These are phyloP conservation scores for Phoenix roebelenii DNA, from an alignment of 176 grass and related monocot genomes.

Conservation along the genomic window DNA sequence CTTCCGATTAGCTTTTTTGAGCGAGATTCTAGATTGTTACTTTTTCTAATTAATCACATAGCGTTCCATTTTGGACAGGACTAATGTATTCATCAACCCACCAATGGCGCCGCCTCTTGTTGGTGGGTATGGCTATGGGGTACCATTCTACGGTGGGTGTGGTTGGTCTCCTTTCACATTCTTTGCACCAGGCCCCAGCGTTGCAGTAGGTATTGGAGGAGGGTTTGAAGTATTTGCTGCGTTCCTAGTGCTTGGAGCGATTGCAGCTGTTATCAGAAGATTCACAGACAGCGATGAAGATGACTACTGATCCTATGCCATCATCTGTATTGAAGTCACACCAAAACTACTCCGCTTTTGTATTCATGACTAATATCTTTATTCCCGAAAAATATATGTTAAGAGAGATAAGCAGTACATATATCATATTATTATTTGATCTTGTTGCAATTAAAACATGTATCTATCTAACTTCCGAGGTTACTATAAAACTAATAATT, in stretches of 20 bases:
- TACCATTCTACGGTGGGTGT: slow-evolving; percentile 50
- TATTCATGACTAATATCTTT: no score
- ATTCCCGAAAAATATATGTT: no score
- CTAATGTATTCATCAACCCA: slow-evolving; percentile 85
- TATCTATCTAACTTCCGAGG: no score
- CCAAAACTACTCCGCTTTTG: no score
- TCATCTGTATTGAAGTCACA: no score
- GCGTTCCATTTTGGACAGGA: slow-evolving; percentile 30
- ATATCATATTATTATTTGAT: no score
- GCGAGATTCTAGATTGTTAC: no score
- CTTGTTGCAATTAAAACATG: no score
- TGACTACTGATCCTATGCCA: slow-evolving; percentile 37
- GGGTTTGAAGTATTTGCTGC: slow-evolving; percentile 63
- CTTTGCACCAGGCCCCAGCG: slow-evolving; percentile 66
- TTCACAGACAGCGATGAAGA: slow-evolving; percentile 55
- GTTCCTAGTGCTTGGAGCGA: slow-evolving; percentile 41
- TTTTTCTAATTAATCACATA: neutral
- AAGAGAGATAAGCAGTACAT: no score
- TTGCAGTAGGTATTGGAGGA: slow-evolving; percentile 64
- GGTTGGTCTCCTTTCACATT: slow-evolving; percentile 85
- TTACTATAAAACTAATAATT: no score
- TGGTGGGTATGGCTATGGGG: slow-evolving; percentile 79
- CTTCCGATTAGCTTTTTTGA: no score
- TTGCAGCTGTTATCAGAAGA: slow-evolving; percentile 52
- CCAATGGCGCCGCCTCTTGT: slow-evolving; percentile 65